A percentile compares a stretch with the other conserved stretches of the same genome.
Evolutionary conservation across 169 alveolate species (phyloP).

Genomic region (Plasmodium vinckei): DNA sequence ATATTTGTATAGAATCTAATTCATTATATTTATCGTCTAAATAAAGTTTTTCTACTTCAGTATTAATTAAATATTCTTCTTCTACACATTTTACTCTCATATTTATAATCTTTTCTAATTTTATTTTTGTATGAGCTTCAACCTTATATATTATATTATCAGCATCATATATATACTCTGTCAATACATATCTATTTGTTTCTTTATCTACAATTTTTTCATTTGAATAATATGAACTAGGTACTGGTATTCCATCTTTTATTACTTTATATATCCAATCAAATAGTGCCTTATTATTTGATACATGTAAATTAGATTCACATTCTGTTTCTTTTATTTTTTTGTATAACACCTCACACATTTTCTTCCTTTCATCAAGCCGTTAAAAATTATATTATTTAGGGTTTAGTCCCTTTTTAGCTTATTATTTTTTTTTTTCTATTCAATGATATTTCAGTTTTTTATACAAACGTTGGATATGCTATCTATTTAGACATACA

Average conservation of each 20-base stretch:
- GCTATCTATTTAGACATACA: too few relatives aligned
- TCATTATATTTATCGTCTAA: slow-evolving; percentile 43
- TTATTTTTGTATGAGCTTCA: slow-evolving; percentile 72
- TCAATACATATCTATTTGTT: slow-evolving; percentile 62
- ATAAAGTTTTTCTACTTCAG: slow-evolving; percentile 55
- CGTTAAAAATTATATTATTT: too few relatives aligned
- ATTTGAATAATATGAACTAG: slow-evolving; percentile 51
- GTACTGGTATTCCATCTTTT: slow-evolving; percentile 70
- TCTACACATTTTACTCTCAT: slow-evolving; percentile 26
- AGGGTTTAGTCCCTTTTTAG: too few relatives aligned
- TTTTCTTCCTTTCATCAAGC: neutral
- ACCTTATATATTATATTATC: slow-evolving; percentile 74
- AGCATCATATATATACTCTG: slow-evolving; percentile 67
- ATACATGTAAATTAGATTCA: slow-evolving; percentile 55
- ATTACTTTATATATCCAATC: slow-evolving; percentile 46
- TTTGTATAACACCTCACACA: slow-evolving; percentile 56
- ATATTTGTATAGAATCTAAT: slow-evolving; percentile 70
- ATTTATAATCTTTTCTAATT: slow-evolving; percentile 29
- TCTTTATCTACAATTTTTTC: slow-evolving; percentile 64
- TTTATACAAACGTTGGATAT: too few relatives aligned
- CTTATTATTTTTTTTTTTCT: too few relatives aligned
- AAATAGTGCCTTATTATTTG: slow-evolving; percentile 64
- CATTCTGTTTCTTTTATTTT: slow-evolving; percentile 54
- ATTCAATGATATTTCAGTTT: too few relatives aligned
- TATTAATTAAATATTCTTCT: slow-evolving; percentile 39